Evolutionary conservation across 208 protist species (phyloP), one percentile per base, ranked within the genome.

Genomic region (Crithidia bombi): DNA sequence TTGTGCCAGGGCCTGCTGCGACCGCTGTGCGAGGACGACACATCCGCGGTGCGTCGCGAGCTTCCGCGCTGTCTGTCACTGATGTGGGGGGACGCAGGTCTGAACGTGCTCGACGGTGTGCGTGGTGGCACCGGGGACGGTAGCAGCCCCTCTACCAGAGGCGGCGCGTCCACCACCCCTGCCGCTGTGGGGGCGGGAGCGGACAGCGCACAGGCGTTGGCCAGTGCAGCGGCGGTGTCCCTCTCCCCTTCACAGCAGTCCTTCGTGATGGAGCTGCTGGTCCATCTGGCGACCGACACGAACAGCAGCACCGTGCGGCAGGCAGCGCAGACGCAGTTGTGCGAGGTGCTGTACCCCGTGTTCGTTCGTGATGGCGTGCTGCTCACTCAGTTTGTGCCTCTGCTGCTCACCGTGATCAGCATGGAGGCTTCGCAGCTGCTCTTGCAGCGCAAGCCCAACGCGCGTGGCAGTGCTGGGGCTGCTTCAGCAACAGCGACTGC

Each of bases 11-110:
- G 85, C 1, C 47, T 93, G 21, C 59, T 93, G 57, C 67, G 72
- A 0, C 82, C 80, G 32, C 71, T 93, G n/a, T 85, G 83, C 57
- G 82, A 89, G 65, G 88, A 93, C 64, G 81, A 85, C 15, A 71
- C 83, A 0, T 58, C 74, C 0, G 78, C 74, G 5, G 88, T 93
- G 25, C 85, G 85, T 14, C 73, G 65, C 35, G 80, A 88, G 66
- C 50, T 93, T 55, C 81, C 87, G 10, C 61, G 65, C 17, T 89
- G 83, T 36, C 43, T 93, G 17, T 66, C 72, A 17, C 68, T 75
- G 17, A 46, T 91, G 35, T 93, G 88, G 85, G 66, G 65, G 12
- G 78, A 62, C 51, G 49, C 65, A 6, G 52, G 30, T 0, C 5
- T 35, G 21, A 49, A 12, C 21, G 38, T 36, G 25, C 19, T 33